A percentile compares a stretch with the other conserved stretches of the same genome.
Evolutionary conservation across 257 asterid species (phyloP).

Genomic region (Lavandula angustifolia): DNA sequence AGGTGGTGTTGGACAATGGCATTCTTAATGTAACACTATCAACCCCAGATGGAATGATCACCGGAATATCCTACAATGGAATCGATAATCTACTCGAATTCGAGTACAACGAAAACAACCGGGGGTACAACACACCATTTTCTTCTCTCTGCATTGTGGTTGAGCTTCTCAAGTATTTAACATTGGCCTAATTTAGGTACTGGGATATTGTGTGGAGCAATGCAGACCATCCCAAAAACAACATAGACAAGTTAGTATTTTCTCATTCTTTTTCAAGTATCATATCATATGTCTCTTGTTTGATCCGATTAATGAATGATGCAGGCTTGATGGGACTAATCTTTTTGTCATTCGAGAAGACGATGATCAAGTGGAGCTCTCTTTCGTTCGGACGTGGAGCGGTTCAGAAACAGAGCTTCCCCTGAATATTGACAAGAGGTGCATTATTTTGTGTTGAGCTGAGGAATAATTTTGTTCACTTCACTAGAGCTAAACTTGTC

Average conservation of each 20-base stretch:
- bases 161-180: background rate
- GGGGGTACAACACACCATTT: constrained; percentile 58
- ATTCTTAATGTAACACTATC: constrained; percentile 54
- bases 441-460: constrained; percentile 25
- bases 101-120: constrained; percentile 37
- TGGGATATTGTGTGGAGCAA: constrained; percentile 84
- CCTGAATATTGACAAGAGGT: constrained; percentile 89
- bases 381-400: constrained; percentile 56
- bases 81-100: constrained; percentile 60
- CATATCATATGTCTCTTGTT: too few relatives aligned
- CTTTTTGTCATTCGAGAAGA: constrained; percentile 46
- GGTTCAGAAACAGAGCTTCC: constrained; percentile 44
- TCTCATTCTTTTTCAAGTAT: background rate
- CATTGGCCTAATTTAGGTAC: constrained; percentile 44
- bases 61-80: constrained; percentile 56
- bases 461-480: background rate
- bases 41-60: constrained; percentile 62
- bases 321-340: constrained; percentile 59
- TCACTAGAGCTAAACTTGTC: background rate
- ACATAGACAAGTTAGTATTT: constrained; percentile 49
- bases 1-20: constrained; percentile 76
- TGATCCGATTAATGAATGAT: background rate
- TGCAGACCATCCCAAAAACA: constrained; percentile 32
- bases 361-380: constrained; percentile 69
- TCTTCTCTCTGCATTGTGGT: background rate